phyloP scores from a whole-genome alignment of 148 eudicot species.

The Silene conica region DNA sequence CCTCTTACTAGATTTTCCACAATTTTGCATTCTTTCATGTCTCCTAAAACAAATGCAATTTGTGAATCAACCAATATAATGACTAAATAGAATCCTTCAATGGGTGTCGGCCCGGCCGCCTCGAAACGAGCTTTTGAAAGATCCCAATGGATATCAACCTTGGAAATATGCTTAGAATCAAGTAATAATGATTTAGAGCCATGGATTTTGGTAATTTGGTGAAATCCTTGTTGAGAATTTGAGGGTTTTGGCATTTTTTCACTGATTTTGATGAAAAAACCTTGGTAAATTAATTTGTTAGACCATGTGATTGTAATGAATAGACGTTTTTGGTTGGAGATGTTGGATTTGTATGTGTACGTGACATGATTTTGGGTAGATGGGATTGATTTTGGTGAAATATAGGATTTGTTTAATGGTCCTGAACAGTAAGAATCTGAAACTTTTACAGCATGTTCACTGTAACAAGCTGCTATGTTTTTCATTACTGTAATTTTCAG shows the following conservation, averaged over 20 bases:
- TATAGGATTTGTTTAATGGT: slow-evolving; percentile 29
- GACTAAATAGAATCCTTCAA: slow-evolving; percentile 37
- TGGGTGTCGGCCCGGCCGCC: slow-evolving; percentile 44
- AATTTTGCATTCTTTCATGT: slow-evolving; percentile 27
- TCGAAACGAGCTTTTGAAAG: slow-evolving; percentile 49
- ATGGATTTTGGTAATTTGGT: slow-evolving; percentile 30
- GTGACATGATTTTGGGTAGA: slow-evolving; percentile 45
- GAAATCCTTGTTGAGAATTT: slow-evolving; percentile 22
- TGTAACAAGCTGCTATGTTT: slow-evolving; percentile 59
- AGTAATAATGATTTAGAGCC: slow-evolving; percentile 34
- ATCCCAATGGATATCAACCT: slow-evolving; percentile 62
- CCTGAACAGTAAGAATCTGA: slow-evolving; percentile 79
- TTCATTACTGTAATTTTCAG: slow-evolving; percentile 35
- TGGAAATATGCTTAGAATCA: slow-evolving; percentile 12
- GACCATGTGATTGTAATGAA: slow-evolving; percentile 62
- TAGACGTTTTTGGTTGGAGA: slow-evolving; percentile 32
- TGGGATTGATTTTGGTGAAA: slow-evolving; percentile 46
- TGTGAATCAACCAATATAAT: slow-evolving; percentile 35
- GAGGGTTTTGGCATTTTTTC: slow-evolving; percentile 26
- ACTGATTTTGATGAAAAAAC: slow-evolving; percentile 44
- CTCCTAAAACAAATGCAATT: slow-evolving; percentile 44
- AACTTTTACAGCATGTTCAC: slow-evolving; percentile 77
- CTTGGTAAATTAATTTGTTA: slow-evolving; percentile 33
- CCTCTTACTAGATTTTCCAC: slow-evolving; percentile 8
- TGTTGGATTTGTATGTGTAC: slow-evolving; percentile 46